These are phyloP conservation scores for Abelmoschus esculentus DNA, from an alignment of 345 rosid species.

Conservation along the genomic window DNA sequence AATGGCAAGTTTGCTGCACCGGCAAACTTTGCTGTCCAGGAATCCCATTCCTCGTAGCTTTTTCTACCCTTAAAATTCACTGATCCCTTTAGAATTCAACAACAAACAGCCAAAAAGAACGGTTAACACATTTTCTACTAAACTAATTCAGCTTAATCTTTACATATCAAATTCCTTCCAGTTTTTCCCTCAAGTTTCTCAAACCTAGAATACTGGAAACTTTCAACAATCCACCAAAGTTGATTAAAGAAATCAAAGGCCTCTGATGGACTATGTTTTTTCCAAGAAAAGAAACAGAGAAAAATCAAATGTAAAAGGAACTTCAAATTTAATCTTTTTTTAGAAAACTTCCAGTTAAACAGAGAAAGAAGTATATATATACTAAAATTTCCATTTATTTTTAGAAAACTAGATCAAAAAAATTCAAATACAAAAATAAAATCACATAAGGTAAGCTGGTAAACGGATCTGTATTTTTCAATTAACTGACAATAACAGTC, in stretches of 20 bases:
- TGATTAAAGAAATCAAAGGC: neutral
- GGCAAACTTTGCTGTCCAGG: slow-evolving; percentile 69
- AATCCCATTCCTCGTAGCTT: slow-evolving; percentile 64
- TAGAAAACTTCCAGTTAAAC: too few species aligned
- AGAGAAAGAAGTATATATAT: too few species aligned
- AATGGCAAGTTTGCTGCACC: slow-evolving; percentile 74
- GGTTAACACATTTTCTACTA: neutral
- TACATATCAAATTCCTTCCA: neutral
- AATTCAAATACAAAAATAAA: neutral
- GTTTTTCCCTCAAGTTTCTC: neutral
- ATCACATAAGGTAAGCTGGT: neutral
- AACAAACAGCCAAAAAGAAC: neutral
- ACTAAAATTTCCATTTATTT: too few species aligned
- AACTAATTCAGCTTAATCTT: neutral
- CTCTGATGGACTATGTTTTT: neutral
- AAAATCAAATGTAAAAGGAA: neutral
- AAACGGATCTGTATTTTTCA: neutral
- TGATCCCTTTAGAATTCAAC: slow-evolving; percentile 30
- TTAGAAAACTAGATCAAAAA: neutral
- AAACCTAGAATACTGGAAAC: neutral
- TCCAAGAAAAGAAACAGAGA: neutral
- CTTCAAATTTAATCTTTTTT: too few species aligned
- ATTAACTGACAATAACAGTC: neutral
- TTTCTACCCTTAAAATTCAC: slow-evolving; percentile 24
- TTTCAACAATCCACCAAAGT: neutral